These are phyloP conservation scores for Lepiota venenata DNA, from an alignment of 768 basidiomycete species.

Conservation along the genomic window DNA sequence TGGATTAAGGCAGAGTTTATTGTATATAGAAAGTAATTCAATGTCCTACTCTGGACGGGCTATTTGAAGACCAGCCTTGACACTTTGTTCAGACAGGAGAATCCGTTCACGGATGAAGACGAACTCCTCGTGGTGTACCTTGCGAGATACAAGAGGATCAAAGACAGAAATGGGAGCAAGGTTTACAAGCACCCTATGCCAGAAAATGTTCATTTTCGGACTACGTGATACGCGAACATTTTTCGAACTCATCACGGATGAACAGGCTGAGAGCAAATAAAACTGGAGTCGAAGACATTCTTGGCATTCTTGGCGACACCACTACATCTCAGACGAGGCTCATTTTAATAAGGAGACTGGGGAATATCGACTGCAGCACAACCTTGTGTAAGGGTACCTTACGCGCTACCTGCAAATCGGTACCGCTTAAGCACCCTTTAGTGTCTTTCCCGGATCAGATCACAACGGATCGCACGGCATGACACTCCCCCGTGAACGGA, in stretches of 20 bases:
- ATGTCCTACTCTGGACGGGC: too few species aligned
- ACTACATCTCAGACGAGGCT: slow-evolving; percentile 44
- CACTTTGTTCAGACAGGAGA: slow-evolving; percentile 14
- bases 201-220: slow-evolving; percentile 40
- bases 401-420: too few species aligned
- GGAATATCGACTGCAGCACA: slow-evolving; percentile 26
- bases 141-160: slow-evolving; percentile 35
- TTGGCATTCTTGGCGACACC: slow-evolving; percentile 62
- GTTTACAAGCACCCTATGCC: slow-evolving; percentile 39
- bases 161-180: slow-evolving; percentile 42
- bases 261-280: slow-evolving; percentile 39
- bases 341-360: slow-evolving; percentile 41
- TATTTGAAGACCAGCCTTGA: too few species aligned
- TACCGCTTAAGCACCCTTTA: too few species aligned
- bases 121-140: slow-evolving; percentile 39
- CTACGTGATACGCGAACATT: neutral
- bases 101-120: slow-evolving; percentile 38
- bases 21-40: too few species aligned
- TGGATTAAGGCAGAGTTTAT: too few species aligned
- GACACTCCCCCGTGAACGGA: neutral
- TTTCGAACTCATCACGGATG: neutral
- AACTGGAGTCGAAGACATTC: slow-evolving; percentile 50
- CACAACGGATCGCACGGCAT: too few species aligned
- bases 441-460: too few species aligned
- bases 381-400: too few species aligned